Percentiles rank a stretch among this genome's conserved stretches.
These are phyloP conservation scores for Thinopyrum obtusiflorum DNA, from an alignment of 202 grass and related monocot genomes.

Conservation along the genomic window DNA sequence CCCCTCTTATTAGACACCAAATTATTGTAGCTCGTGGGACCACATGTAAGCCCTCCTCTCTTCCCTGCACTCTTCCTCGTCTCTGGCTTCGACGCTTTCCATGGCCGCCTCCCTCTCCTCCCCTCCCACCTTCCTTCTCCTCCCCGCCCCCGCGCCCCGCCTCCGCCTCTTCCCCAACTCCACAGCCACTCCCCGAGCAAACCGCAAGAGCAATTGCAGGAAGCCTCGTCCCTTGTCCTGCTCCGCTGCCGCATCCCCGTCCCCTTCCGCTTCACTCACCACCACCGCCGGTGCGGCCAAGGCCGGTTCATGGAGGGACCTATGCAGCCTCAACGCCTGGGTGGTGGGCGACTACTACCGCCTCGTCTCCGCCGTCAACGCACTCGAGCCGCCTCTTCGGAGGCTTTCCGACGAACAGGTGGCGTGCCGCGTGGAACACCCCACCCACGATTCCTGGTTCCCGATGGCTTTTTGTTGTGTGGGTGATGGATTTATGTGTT, in stretches of 20 bases:
- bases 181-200: neutral
- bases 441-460: neutral
- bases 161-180: neutral
- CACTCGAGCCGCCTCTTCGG: constrained; percentile 51
- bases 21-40: neutral
- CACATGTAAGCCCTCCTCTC: constrained; percentile 1
- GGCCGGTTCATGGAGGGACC: constrained; percentile 47
- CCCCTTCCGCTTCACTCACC: neutral
- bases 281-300: neutral
- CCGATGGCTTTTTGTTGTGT: neutral
- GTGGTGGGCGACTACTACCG: constrained; percentile 80
- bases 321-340: constrained; percentile 83
- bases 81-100: neutral
- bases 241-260: neutral
- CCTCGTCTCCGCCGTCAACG: constrained; percentile 63
- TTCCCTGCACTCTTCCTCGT: neutral
- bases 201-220: neutral
- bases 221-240: constrained; percentile 15
- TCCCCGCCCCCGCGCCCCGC: neutral
- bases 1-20: no score
- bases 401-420: constrained; percentile 92
- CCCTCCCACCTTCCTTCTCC: constrained; percentile 6
- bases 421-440: neutral
- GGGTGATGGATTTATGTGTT: constrained; percentile 3
- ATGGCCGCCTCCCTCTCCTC: constrained; percentile 47